Evolutionary conservation across 306 rosid genomes (phyloP), one percentile per base, ranked within the genome.

Genomic region (Geum urbanum): DNA sequence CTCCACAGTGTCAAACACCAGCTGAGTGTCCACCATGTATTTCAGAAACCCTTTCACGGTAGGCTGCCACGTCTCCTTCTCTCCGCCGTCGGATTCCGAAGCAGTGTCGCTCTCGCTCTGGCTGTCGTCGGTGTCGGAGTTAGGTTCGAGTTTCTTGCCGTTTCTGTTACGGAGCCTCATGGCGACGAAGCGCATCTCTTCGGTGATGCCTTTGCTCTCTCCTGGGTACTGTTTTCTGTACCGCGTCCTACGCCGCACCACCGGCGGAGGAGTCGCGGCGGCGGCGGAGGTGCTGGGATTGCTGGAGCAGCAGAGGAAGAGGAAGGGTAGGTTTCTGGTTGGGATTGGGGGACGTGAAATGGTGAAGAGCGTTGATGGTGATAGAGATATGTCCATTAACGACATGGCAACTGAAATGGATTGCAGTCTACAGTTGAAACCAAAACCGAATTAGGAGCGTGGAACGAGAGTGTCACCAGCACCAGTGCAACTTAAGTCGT

Each of bases 111-210:
- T 48, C 1, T n/a, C 32, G 16, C 39, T 49, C 5, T 48, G 27
- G 9, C 27, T 11, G 15, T 46, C 52, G 2, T 62, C 37, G 8
- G 82, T 59, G 5, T 62, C 37, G 5, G 83, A 19, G 8, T 66
- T 24, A 18, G 60, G 4, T 18, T 27, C 44, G 37, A 51, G 14
- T 43, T 88, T 85, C 75, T 85, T 71, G 64, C 74, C 77, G 20
- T 74, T 79, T 11, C 55, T 32, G 67, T 84, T 84, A 14, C 82
- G 97, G 69, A 94, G 97, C 69, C 82, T 83, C 98, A 94, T 94
- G 55, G 96, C 97, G 5, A 94, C 88, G 82, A 94, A 90, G 77
- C 97, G 81, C 95, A 94, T 81, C 81, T 91, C 99, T 83, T 94
- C 92, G 5, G 96, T 86, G 75, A 94, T 91, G 69, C 97, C 97